phyloP scores from a whole-genome alignment of 257 asterid genomes.

The Leonotis leonurus region DNA sequence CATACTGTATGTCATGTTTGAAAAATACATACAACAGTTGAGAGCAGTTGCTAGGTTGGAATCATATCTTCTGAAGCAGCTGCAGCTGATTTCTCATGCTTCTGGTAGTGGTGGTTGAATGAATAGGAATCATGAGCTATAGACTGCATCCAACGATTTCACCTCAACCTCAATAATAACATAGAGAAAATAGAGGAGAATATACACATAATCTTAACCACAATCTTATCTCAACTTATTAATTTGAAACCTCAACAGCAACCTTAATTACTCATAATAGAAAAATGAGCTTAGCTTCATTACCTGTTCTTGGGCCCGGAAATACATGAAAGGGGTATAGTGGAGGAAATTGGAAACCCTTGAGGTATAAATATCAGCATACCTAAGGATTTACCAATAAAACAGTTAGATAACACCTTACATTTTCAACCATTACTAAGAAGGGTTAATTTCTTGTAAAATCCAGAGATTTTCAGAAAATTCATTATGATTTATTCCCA shows the following conservation, averaged over 20 bases:
- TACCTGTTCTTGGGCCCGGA: constrained; percentile 83
- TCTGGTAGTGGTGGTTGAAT: constrained; percentile 23
- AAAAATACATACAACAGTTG: not conserved
- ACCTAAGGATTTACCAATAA: constrained; percentile 35
- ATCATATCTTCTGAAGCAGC: not conserved
- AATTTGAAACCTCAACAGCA: too few relatives aligned
- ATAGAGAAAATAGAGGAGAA: too few relatives aligned
- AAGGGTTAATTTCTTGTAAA: too few relatives aligned
- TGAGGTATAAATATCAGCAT: constrained; percentile 88
- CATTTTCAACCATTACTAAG: too few relatives aligned
- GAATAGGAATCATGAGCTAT: constrained; percentile 73
- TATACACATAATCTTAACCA: too few relatives aligned
- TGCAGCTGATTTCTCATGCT: not conserved
- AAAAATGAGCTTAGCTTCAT: too few relatives aligned
- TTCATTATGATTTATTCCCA: too few relatives aligned
- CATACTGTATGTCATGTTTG: not conserved
- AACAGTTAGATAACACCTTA: not conserved
- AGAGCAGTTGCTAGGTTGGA: not conserved
- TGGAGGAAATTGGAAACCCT: constrained; percentile 90
- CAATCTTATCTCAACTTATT: too few relatives aligned
- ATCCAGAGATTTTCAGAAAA: too few relatives aligned
- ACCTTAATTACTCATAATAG: too few relatives aligned
- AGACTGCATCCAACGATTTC: constrained; percentile 41
- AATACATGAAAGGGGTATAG: constrained; percentile 87
- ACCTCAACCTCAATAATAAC: not conserved